A percentile compares a stretch with the other conserved stretches of the same genome.
Evolutionary conservation across 805 yeast genomes (phyloP).

Genomic region (Sporopachydermia quercuum): DNA sequence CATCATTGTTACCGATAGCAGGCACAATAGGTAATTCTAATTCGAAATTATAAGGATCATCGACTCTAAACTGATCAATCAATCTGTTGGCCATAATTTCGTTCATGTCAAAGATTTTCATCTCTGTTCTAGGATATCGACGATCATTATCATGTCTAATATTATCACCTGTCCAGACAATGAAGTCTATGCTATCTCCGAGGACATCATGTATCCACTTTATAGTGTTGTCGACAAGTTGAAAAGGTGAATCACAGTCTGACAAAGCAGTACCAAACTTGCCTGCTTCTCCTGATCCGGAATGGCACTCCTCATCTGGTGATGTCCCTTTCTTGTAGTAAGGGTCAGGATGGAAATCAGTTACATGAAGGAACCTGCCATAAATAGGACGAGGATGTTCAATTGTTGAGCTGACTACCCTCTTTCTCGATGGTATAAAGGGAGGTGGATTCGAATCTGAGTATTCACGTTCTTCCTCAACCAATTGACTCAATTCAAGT

Average conservation of each 20-base stretch:
- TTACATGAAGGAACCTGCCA: slow-evolving; percentile 74
- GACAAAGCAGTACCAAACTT: slow-evolving; percentile 58
- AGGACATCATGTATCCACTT: slow-evolving; percentile 48
- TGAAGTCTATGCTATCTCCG: slow-evolving; percentile 63
- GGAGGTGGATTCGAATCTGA: background rate
- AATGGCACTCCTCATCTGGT: slow-evolving; percentile 40
- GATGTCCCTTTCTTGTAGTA: slow-evolving; percentile 36
- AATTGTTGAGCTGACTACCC: background rate
- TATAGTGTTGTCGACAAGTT: slow-evolving; percentile 42
- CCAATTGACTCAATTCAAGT: too few species aligned
- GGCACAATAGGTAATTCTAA: slow-evolving; percentile 41
- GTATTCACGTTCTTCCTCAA: too few species aligned
- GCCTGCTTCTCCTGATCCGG: slow-evolving; percentile 33
- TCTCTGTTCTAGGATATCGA: slow-evolving; percentile 51
- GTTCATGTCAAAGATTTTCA: slow-evolving; percentile 54
- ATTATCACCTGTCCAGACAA: slow-evolving; percentile 82
- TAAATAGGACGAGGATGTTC: slow-evolving; percentile 22
- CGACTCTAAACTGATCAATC: slow-evolving; percentile 34
- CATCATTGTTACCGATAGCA: slow-evolving; percentile 69
- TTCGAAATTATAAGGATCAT: slow-evolving; percentile 18
- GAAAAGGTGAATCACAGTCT: slow-evolving; percentile 65
- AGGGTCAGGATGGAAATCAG: slow-evolving; percentile 56
- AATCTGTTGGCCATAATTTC: slow-evolving; percentile 37
- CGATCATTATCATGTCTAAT: slow-evolving; percentile 74
- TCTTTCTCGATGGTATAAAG: background rate